phyloP scores from a whole-genome alignment of 1,139 yeast species.

The Candida anutae region DNA sequence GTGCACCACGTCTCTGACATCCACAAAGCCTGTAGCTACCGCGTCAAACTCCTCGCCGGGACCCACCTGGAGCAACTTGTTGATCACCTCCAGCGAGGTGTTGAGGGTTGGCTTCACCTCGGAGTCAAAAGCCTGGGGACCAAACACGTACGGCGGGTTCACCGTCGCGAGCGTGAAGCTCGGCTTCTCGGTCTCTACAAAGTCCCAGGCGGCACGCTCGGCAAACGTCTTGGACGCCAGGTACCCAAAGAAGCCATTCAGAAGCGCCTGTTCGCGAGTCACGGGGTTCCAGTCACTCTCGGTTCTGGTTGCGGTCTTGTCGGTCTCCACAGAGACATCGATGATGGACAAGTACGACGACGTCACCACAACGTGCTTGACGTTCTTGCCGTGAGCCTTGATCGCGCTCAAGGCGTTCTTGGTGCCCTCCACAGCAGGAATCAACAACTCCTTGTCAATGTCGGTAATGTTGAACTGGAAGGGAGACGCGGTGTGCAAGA shows the following conservation, averaged over 20 bases:
- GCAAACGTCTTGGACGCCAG: conserved; percentile 30
- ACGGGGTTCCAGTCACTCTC: conserved; percentile 33
- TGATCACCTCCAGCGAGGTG: conserved; percentile 13
- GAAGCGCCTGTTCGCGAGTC: conserved; percentile 26
- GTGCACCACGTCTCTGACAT: conserved; percentile 33
- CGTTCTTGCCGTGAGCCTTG: conserved; percentile 13
- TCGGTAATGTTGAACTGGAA: conserved; percentile 19
- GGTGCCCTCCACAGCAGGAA: conserved; percentile 30
- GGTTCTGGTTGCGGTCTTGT: conserved; percentile 6
- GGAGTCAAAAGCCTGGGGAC: conserved; percentile 20
- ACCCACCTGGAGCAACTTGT: conserved; percentile 14
- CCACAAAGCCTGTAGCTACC: conserved; percentile 27
- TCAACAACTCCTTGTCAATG: conserved; percentile 20
- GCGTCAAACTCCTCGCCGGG: conserved; percentile 10
- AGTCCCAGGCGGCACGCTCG: conserved; percentile 40
- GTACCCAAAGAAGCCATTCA: conserved; percentile 19
- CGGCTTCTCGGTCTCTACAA: conserved; percentile 14
- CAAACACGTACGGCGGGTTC: conserved; percentile 17
- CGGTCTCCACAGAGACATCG: background rate
- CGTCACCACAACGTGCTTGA: conserved; percentile 12
- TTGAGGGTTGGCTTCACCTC: conserved; percentile 11
- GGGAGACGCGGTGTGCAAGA: conserved; percentile 30
- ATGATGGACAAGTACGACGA: conserved; percentile 15
- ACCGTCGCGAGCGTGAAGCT: conserved; percentile 9
- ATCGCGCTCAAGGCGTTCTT: conserved; percentile 21